phyloP scores from a whole-genome alignment of 306 rosid species.

The Quillaja saponaria region DNA sequence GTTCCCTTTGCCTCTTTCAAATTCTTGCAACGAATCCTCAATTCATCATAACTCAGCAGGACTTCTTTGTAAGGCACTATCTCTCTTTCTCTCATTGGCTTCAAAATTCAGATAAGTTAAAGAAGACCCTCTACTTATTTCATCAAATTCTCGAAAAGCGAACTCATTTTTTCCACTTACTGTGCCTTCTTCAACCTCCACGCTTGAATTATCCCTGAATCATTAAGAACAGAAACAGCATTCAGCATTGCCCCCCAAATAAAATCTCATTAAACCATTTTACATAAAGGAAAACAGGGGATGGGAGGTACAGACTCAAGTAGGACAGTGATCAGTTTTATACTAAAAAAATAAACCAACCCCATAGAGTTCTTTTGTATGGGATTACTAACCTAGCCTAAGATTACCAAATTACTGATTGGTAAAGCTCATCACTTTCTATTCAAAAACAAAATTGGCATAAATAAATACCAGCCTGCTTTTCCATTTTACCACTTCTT shows the following conservation, averaged over 20 bases:
- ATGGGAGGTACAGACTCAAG: background rate
- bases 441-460: slow-evolving; percentile 6
- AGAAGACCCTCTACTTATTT: slow-evolving; percentile 24
- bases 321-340: background rate
- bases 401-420: too few species aligned
- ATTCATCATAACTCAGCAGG: slow-evolving; percentile 45
- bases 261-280: slow-evolving; percentile 21
- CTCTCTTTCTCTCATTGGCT: slow-evolving; percentile 35
- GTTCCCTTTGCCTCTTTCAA: slow-evolving; percentile 56
- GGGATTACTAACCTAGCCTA: too few species aligned
- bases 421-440: background rate
- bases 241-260: too few species aligned
- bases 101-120: slow-evolving; percentile 42
- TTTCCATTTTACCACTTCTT: background rate
- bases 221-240: slow-evolving; percentile 38
- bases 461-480: background rate
- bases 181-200: slow-evolving; percentile 39
- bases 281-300: background rate
- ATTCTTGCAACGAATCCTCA: slow-evolving; percentile 37
- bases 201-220: slow-evolving; percentile 39
- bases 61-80: slow-evolving; percentile 39
- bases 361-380: too few species aligned
- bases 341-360: background rate
- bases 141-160: slow-evolving; percentile 18
- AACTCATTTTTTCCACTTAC: slow-evolving; percentile 26